phyloP scores from a whole-genome alignment of 2,329 filamentous ascomycete species.

The Whalleya microplaca region DNA sequence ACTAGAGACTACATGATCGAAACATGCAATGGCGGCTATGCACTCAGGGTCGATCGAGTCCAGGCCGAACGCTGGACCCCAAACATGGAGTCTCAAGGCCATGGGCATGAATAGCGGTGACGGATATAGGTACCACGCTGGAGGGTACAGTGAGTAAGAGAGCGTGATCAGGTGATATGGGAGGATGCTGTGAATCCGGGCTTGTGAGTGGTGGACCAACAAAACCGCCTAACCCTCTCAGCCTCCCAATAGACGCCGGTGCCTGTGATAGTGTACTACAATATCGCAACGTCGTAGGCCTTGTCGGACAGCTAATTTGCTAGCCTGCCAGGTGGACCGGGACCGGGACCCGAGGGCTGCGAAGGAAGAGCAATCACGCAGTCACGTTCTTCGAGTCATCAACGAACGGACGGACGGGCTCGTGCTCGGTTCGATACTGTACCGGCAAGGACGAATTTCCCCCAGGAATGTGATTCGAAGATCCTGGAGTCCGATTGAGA shows the following conservation, averaged over 20 bases:
- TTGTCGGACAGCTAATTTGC: slow-evolving; percentile 1
- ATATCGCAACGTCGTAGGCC: too few relatives aligned
- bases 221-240: not conserved
- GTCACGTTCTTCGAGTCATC: too few relatives aligned
- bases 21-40: slow-evolving; percentile 78
- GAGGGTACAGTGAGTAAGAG: not conserved
- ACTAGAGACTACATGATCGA: slow-evolving; percentile 64
- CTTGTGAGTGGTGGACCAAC: slow-evolving; percentile 1
- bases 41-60: slow-evolving; percentile 93
- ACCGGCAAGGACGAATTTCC: slow-evolving; percentile 6
- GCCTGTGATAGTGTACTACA: not conserved
- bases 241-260: slow-evolving; percentile 14
- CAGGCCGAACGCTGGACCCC: slow-evolving; percentile 86
- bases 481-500: slow-evolving; percentile 21
- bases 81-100: slow-evolving; percentile 79
- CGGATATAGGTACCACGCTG: not conserved
- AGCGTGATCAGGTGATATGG: not conserved
- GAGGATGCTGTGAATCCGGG: not conserved
- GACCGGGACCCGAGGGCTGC: too few relatives aligned
- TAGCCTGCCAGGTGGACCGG: too few relatives aligned
- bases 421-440: slow-evolving; percentile 8
- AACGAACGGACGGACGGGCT: slow-evolving; percentile 1
- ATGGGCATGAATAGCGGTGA: slow-evolving; percentile 24
- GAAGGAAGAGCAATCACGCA: too few relatives aligned
- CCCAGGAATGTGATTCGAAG: slow-evolving; percentile 21